These are phyloP conservation scores for Luvunga scandens DNA, from an alignment of 345 rosid species.

Conservation along the genomic window DNA sequence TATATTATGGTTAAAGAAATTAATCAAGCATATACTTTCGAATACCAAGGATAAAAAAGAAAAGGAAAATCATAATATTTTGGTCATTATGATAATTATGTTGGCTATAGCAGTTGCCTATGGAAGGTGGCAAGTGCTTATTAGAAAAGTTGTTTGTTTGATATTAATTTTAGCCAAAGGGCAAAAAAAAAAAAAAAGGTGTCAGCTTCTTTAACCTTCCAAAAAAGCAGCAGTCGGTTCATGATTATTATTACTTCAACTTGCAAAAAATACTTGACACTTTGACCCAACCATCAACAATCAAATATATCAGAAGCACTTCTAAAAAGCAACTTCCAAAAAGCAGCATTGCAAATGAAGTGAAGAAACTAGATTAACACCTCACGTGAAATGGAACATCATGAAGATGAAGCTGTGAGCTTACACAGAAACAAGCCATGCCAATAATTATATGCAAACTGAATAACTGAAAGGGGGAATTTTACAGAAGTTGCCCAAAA, in stretches of 20 bases:
- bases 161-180: neutral
- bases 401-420: neutral
- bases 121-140: neutral
- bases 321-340: neutral
- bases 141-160: neutral
- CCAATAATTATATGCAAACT: no score
- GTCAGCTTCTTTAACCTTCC: neutral
- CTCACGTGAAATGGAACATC: neutral
- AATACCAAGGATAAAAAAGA: neutral
- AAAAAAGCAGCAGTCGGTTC: constrained; percentile 4
- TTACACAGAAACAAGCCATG: neutral
- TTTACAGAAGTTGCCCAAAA: no score
- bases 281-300: neutral
- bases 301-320: neutral
- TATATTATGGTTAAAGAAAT: neutral
- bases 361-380: neutral
- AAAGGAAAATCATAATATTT: neutral
- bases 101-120: neutral
- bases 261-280: neutral
- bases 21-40: neutral
- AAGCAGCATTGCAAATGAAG: neutral
- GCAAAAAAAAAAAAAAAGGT: no score
- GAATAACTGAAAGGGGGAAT: no score
- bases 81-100: neutral
- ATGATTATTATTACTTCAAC: constrained; percentile 12